phyloP scores from a whole-genome alignment of 352 stramenopile species.

The Elongisporangium prolatum region DNA sequence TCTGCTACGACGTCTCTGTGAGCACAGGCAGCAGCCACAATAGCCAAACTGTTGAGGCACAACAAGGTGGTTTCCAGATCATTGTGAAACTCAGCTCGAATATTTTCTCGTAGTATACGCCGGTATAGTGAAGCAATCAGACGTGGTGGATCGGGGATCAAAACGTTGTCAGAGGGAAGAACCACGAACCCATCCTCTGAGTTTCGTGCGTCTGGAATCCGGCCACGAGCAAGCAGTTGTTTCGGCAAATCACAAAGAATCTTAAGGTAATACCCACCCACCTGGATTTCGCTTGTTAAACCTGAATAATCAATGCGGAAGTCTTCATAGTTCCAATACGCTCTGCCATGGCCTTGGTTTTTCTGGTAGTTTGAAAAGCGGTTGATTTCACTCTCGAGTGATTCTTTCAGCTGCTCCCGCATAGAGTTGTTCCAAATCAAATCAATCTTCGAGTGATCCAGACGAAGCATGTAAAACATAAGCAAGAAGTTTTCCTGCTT shows the following conservation, averaged over 20 bases:
- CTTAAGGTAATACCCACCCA: slow-evolving; percentile 90
- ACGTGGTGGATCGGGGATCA: slow-evolving; percentile 38
- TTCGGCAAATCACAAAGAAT: slow-evolving; percentile 40
- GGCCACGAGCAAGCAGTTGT: slow-evolving; percentile 47
- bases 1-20: slow-evolving; percentile 26
- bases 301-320: slow-evolving; percentile 91
- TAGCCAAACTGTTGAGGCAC: slow-evolving; percentile 57
- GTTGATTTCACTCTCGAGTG: slow-evolving; percentile 84
- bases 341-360: slow-evolving; percentile 54
- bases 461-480: slow-evolving; percentile 92
- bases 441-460: slow-evolving; percentile 90
- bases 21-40: slow-evolving; percentile 54
- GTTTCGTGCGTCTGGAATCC: slow-evolving; percentile 7
- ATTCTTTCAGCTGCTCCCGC: slow-evolving; percentile 81
- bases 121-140: slow-evolving; percentile 64
- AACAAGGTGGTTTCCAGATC: slow-evolving; percentile 57
- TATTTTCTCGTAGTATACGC: slow-evolving; percentile 71
- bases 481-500: slow-evolving; percentile 91
- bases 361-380: slow-evolving; percentile 73
- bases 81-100: slow-evolving; percentile 58
- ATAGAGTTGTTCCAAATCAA: slow-evolving; percentile 93
- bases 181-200: slow-evolving; percentile 50
- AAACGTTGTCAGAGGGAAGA: slow-evolving; percentile 49
- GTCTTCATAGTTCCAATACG: slow-evolving; percentile 96
- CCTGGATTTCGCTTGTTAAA: slow-evolving; percentile 79